phyloP scores from a whole-genome alignment of 1,284 basidiomycete genomes.

The Ganoderma meredithae region DNA sequence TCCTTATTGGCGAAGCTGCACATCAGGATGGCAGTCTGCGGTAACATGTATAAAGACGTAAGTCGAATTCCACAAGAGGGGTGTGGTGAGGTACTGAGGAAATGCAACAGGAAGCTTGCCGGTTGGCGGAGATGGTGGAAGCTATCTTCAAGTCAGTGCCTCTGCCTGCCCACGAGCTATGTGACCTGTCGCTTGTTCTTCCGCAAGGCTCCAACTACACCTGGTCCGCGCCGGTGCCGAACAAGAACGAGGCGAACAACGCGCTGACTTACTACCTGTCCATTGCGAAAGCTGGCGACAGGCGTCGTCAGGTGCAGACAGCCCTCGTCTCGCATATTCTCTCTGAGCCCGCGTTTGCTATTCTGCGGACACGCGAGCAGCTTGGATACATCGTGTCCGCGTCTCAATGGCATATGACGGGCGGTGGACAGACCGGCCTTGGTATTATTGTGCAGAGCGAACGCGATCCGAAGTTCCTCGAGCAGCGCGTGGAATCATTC shows the following conservation, averaged over 20 bases:
- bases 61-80: slow-evolving; percentile 35
- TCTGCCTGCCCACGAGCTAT: slow-evolving; percentile 61
- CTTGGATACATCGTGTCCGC: slow-evolving; percentile 90
- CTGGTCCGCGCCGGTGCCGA: slow-evolving; percentile 78
- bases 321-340: slow-evolving; percentile 80
- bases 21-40: slow-evolving; percentile 82
- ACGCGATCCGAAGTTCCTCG: slow-evolving; percentile 84
- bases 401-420: slow-evolving; percentile 60
- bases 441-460: slow-evolving; percentile 95
- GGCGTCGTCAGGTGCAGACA: slow-evolving; percentile 63
- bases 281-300: slow-evolving; percentile 68
- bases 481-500: slow-evolving; percentile 90
- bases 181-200: slow-evolving; percentile 72
- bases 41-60: slow-evolving; percentile 87
- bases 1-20: slow-evolving; percentile 75
- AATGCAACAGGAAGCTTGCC: slow-evolving; percentile 72
- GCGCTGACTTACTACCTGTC: slow-evolving; percentile 83
- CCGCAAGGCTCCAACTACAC: slow-evolving; percentile 79
- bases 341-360: slow-evolving; percentile 92
- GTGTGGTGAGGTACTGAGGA: slow-evolving; percentile 18
- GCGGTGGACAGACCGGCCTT: slow-evolving; percentile 78
- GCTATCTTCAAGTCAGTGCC: slow-evolving; percentile 67
- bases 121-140: slow-evolving; percentile 79
- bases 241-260: slow-evolving; percentile 90
- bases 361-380: slow-evolving; percentile 96